Percentiles rank a stretch among this genome's conserved stretches.
These are phyloP conservation scores for Eudorina sp. DNA, from an alignment of 139 green algal genomes.

Conservation along the genomic window DNA sequence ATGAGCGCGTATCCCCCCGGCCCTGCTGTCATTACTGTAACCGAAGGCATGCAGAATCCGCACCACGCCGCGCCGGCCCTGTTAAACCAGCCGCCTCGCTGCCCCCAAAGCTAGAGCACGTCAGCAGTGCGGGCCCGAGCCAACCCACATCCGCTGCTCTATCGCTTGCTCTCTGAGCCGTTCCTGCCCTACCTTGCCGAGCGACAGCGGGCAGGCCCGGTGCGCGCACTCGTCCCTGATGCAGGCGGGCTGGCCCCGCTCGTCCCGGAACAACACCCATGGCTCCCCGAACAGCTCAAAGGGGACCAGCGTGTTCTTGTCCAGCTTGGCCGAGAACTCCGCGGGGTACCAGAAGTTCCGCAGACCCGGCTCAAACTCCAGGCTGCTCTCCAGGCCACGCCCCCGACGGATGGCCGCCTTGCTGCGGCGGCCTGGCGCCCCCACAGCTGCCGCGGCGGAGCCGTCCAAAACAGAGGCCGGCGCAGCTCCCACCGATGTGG, in stretches of 20 bases:
- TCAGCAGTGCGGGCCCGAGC: too few relatives aligned
- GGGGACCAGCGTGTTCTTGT: conserved; percentile 71
- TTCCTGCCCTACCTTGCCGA: conserved; percentile 75
- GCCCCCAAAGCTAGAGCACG: too few relatives aligned
- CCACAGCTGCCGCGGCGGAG: not conserved
- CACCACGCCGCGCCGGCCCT: too few relatives aligned
- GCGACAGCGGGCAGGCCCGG: conserved; percentile 93
- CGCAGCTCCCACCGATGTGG: not conserved
- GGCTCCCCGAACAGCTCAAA: conserved; percentile 96
- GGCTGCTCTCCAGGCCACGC: conserved; percentile 67
- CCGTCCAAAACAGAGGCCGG: too few relatives aligned
- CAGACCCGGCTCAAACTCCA: conserved; percentile 73
- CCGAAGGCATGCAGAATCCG: too few relatives aligned
- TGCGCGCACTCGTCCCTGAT: conserved; percentile 95
- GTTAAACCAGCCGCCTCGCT: too few relatives aligned
- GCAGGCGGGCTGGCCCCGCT: conserved; percentile 78
- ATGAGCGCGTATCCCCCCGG: too few relatives aligned
- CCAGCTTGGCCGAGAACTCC: conserved; percentile 72
- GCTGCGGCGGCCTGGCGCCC: conserved; percentile 1
- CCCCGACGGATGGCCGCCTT: not conserved
- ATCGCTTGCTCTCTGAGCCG: too few relatives aligned
- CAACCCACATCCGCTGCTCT: too few relatives aligned
- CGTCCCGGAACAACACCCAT: conserved; percentile 96
- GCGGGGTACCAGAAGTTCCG: conserved; percentile 83
- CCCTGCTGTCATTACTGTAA: too few relatives aligned